A percentile compares a stretch with the other conserved stretches of the same genome.
Conservation (phyloP, 441 rosid genomes). For the Eutrema salsugineum region DNA sequence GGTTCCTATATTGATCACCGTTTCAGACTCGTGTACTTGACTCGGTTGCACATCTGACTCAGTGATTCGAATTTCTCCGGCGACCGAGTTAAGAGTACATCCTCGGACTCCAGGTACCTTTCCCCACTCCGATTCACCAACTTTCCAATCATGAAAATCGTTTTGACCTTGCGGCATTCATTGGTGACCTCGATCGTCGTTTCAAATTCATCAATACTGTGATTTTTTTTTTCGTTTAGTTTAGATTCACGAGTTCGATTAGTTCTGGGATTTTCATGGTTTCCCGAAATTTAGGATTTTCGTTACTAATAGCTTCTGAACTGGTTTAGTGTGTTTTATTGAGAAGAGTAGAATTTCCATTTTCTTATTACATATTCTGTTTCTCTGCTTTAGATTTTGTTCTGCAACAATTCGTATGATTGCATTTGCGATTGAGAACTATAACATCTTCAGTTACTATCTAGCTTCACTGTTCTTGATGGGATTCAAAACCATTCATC, state of each 20-base stretch:
- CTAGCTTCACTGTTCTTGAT: background rate
- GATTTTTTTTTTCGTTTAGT: background rate
- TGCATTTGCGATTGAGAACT: conserved; percentile 1
- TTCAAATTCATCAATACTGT: background rate
- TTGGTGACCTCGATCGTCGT: background rate
- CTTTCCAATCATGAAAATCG: background rate
- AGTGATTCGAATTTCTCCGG: background rate
- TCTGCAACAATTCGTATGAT: background rate
- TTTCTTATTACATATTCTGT: background rate
- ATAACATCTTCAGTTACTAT: background rate
- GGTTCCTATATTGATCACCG: conserved; percentile 2
- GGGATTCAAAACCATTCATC: background rate
- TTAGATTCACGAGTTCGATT: conserved; percentile 2
- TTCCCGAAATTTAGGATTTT: background rate
- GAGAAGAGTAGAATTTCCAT: background rate
- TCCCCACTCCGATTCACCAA: background rate
- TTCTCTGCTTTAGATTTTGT: background rate
- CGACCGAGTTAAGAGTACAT: background rate
- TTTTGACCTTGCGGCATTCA: background rate
- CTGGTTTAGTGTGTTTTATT: background rate
- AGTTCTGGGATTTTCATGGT: background rate
- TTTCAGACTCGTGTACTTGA: background rate
- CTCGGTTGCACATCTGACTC: background rate
- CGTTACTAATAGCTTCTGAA: background rate
- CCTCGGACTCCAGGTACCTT: background rate